Evolutionary conservation across 176 grass and related monocot species (phyloP).

Genomic region (Rhynchospora pubera): DNA sequence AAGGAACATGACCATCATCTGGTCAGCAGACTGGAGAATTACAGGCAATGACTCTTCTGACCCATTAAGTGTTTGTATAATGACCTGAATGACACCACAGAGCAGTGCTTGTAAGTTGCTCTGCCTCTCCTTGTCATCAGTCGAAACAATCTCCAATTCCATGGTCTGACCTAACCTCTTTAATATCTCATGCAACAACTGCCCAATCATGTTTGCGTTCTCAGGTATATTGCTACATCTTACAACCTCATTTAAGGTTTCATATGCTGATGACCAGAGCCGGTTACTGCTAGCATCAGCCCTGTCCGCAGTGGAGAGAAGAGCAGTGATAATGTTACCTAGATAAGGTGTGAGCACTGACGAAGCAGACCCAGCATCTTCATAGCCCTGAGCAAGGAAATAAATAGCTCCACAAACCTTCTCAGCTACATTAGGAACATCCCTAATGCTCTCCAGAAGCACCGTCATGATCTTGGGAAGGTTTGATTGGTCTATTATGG

Average conservation of each 20-base stretch:
- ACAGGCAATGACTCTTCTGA: constrained; percentile 30
- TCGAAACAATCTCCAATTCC: constrained; percentile 42
- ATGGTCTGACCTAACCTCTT: constrained; percentile 47
- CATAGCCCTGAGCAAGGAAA: constrained; percentile 46
- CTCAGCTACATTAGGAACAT: constrained; percentile 42
- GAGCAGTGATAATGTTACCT: constrained; percentile 36
- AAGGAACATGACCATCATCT: constrained; percentile 52
- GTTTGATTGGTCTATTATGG: constrained; percentile 35
- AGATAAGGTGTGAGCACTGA: constrained; percentile 42
- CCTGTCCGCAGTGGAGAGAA: constrained; percentile 47
- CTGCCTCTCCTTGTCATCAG: constrained; percentile 45
- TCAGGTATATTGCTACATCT: constrained; percentile 37
- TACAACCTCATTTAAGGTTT: constrained; percentile 52
- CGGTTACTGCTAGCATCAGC: constrained; percentile 27
- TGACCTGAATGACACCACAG: constrained; percentile 54
- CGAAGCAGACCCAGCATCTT: constrained; percentile 33
- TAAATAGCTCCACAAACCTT: constrained; percentile 52
- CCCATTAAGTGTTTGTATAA: constrained; percentile 40
- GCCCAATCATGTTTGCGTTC: constrained; percentile 33
- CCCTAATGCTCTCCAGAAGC: constrained; percentile 39
- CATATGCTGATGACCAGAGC: constrained; percentile 38
- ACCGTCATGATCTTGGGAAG: constrained; percentile 31
- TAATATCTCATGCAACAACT: constrained; percentile 41
- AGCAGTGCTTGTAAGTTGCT: constrained; percentile 48
- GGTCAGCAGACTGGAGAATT: constrained; percentile 41